phyloP scores from a whole-genome alignment of 2,329 filamentous ascomycete species.

The Huntiella abstrusa region DNA sequence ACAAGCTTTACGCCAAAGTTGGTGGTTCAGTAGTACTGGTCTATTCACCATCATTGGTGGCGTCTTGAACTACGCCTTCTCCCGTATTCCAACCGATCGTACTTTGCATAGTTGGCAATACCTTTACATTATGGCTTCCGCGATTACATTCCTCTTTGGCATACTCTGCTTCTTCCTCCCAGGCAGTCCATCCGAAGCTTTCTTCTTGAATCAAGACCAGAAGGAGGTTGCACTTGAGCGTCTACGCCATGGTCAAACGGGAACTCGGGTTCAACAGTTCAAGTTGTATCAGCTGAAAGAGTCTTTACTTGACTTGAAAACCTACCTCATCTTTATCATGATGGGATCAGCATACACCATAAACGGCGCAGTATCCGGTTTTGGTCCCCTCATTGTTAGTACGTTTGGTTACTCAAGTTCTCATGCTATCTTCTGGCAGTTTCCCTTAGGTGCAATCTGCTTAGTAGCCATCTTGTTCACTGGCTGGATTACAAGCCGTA shows the following conservation, averaged over 20 bases:
- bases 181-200: slow-evolving; percentile 45
- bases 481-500: slow-evolving; percentile 41
- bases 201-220: slow-evolving; percentile 48
- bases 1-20: slow-evolving; percentile 44
- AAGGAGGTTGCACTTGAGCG: slow-evolving; percentile 45
- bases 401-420: slow-evolving; percentile 49
- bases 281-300: slow-evolving; percentile 41
- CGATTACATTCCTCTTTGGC: slow-evolving; percentile 44
- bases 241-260: slow-evolving; percentile 42
- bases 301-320: slow-evolving; percentile 37
- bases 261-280: slow-evolving; percentile 40
- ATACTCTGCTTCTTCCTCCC: slow-evolving; percentile 46
- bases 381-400: slow-evolving; percentile 52
- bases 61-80: slow-evolving; percentile 48
- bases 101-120: slow-evolving; percentile 40
- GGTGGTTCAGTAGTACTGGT: slow-evolving; percentile 45
- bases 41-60: slow-evolving; percentile 45
- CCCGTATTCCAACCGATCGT: slow-evolving; percentile 27
- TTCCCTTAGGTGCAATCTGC: slow-evolving; percentile 52
- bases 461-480: slow-evolving; percentile 46
- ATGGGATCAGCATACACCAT: slow-evolving; percentile 51
- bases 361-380: slow-evolving; percentile 52
- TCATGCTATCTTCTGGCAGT: slow-evolving; percentile 53
- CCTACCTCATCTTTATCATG: slow-evolving; percentile 46
- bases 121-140: slow-evolving; percentile 48